phyloP scores from a whole-genome alignment of 129 eudicot genomes.

The Glebionis coronaria region DNA sequence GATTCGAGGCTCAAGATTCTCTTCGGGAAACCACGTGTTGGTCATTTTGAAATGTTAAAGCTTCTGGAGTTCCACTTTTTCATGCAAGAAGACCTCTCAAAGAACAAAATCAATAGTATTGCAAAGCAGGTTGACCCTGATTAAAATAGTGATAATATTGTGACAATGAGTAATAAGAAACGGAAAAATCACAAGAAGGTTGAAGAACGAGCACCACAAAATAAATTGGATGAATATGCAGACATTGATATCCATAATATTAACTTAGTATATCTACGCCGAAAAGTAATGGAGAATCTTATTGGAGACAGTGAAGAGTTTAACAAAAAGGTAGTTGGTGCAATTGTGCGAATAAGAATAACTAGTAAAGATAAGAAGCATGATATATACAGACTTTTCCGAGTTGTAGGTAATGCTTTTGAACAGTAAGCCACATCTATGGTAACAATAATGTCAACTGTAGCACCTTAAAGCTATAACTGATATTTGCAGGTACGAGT shows the following conservation, averaged over 20 bases:
- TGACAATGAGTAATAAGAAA: slow-evolving; percentile 44
- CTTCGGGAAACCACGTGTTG: slow-evolving; percentile 76
- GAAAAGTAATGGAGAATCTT: slow-evolving; percentile 68
- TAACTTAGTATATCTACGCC: slow-evolving; percentile 72
- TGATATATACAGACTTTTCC: slow-evolving; percentile 82
- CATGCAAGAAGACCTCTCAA: slow-evolving; percentile 49
- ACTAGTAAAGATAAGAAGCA: slow-evolving; percentile 72
- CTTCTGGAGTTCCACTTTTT: slow-evolving; percentile 74
- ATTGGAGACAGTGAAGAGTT: slow-evolving; percentile 57
- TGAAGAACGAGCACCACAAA: slow-evolving; percentile 51
- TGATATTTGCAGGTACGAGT: slow-evolving; percentile 54
- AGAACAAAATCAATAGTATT: slow-evolving; percentile 34
- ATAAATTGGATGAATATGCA: slow-evolving; percentile 76
- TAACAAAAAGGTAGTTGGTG: slow-evolving; percentile 68
- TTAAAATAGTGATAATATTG: slow-evolving; percentile 28
- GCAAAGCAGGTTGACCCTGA: slow-evolving; percentile 35
- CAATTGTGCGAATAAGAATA: slow-evolving; percentile 79
- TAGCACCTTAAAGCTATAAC: neutral
- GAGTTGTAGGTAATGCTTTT: slow-evolving; percentile 76
- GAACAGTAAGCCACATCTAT: slow-evolving; percentile 63
- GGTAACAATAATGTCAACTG: slow-evolving; percentile 2
- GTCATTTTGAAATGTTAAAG: slow-evolving; percentile 84
- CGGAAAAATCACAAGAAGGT: slow-evolving; percentile 54
- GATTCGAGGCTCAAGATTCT: slow-evolving; percentile 67
- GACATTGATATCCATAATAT: slow-evolving; percentile 92